A percentile compares a stretch with the other conserved stretches of the same genome.
Evolutionary conservation across 371 early-diverging fungal species (phyloP).

Genomic region (Entomophthora muscae): DNA sequence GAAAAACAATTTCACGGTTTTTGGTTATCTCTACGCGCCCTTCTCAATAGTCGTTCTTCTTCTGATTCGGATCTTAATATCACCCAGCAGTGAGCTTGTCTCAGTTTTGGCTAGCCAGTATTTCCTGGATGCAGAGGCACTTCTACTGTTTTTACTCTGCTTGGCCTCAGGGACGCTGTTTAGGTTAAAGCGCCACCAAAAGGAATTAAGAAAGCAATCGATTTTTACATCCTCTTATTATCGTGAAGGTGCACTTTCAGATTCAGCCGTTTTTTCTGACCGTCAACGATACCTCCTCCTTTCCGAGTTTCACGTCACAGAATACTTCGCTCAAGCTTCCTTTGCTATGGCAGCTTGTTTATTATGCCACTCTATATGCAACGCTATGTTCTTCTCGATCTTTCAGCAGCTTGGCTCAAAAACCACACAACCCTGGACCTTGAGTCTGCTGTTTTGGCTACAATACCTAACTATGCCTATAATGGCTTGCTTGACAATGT

Average conservation of each 20-base stretch:
- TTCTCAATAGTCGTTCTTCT: not conserved
- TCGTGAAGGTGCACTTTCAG: not conserved
- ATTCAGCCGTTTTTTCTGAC: not conserved
- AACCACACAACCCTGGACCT: not conserved
- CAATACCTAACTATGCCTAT: not conserved
- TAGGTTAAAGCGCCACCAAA: not conserved
- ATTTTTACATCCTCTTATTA: not conserved
- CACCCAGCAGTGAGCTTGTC: not conserved
- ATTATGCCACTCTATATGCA: not conserved
- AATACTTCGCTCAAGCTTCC: not conserved
- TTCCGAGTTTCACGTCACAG: not conserved
- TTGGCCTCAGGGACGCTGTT: not conserved
- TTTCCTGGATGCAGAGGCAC: not conserved
- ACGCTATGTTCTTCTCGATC: not conserved
- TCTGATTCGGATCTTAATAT: not conserved
- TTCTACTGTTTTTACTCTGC: not conserved
- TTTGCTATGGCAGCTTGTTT: not conserved
- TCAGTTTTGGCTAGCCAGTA: not conserved
- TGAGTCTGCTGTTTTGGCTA: not conserved
- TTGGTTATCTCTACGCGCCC: conserved; percentile 2
- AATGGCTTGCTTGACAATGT: not conserved
- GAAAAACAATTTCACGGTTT: not conserved
- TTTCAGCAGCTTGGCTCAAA: not conserved
- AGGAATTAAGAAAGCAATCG: not conserved
- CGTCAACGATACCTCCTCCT: not conserved